phyloP scores from a whole-genome alignment of 495 filamentous ascomycete species.

The Letharia columbiana region DNA sequence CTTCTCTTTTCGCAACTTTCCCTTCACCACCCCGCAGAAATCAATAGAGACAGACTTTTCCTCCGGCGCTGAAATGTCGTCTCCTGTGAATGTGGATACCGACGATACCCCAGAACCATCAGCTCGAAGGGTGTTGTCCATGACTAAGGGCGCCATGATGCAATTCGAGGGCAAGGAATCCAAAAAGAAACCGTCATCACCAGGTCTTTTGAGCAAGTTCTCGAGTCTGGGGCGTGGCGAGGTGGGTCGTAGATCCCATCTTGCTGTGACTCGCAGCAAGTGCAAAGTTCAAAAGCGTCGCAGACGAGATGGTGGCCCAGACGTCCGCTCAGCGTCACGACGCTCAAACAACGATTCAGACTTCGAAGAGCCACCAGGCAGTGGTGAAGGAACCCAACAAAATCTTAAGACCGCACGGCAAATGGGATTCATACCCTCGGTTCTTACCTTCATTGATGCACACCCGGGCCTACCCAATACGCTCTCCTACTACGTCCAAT shows the following conservation, averaged over 20 bases:
- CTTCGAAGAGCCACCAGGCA: constrained; percentile 32
- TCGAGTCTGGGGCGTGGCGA: constrained; percentile 51
- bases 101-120: constrained; percentile 60
- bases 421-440: constrained; percentile 24
- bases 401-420: constrained; percentile 15
- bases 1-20: constrained; percentile 29
- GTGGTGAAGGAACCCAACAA: constrained; percentile 24
- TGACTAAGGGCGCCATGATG: constrained; percentile 31
- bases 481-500: constrained; percentile 74
- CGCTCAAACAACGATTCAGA: constrained; percentile 56
- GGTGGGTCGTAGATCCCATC: constrained; percentile 44
- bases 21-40: constrained; percentile 76
- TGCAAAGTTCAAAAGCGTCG: constrained; percentile 44
- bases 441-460: constrained; percentile 52
- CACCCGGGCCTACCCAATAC: constrained; percentile 83
- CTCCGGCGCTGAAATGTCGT: constrained; percentile 70
- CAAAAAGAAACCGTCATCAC: constrained; percentile 40
- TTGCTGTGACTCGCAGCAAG: not conserved
- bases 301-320: constrained; percentile 39
- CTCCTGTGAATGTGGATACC: constrained; percentile 61
- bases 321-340: constrained; percentile 32
- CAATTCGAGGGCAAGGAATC: constrained; percentile 36
- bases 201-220: constrained; percentile 38
- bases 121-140: constrained; percentile 35
- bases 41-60: constrained; percentile 57